phyloP scores from a whole-genome alignment of 805 yeast species.

The Barnettozyma sp. region DNA sequence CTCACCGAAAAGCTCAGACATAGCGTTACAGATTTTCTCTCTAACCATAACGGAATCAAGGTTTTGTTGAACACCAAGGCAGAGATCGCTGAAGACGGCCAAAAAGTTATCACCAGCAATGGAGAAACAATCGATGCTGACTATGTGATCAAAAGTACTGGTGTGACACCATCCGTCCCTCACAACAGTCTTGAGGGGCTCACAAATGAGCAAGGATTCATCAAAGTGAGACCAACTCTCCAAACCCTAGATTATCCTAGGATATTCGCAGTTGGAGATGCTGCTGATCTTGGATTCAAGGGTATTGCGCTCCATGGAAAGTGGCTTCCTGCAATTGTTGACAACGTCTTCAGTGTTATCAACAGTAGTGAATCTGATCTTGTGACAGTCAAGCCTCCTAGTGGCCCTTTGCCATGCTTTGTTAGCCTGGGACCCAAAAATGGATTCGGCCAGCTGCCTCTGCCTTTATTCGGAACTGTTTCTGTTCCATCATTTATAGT shows the following conservation, averaged over 20 bases:
- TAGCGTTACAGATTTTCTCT: constrained; percentile 15
- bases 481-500: constrained; percentile 19
- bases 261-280: constrained; percentile 31
- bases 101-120: neutral
- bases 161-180: constrained; percentile 1
- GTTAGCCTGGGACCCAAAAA: constrained; percentile 23
- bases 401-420: constrained; percentile 3
- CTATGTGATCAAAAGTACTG: neutral
- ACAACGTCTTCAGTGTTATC: constrained; percentile 15
- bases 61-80: constrained; percentile 15
- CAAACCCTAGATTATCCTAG: neutral
- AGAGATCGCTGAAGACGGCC: neutral
- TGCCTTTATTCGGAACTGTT: constrained; percentile 21
- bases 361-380: neutral
- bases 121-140: constrained; percentile 1
- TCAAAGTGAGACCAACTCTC: neutral
- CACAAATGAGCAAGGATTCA: neutral
- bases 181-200: neutral
- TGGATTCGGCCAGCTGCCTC: constrained; percentile 24
- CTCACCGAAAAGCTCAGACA: constrained; percentile 14
- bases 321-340: constrained; percentile 13
- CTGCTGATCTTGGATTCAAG: constrained; percentile 21
- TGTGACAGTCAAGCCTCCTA: constrained; percentile 1
- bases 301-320: constrained; percentile 12
- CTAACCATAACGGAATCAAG: constrained; percentile 14